Evolutionary conservation across 2,329 filamentous ascomycete genomes (phyloP), one percentile per base, ranked within the genome.

Genomic region (Neurospora sp.): DNA sequence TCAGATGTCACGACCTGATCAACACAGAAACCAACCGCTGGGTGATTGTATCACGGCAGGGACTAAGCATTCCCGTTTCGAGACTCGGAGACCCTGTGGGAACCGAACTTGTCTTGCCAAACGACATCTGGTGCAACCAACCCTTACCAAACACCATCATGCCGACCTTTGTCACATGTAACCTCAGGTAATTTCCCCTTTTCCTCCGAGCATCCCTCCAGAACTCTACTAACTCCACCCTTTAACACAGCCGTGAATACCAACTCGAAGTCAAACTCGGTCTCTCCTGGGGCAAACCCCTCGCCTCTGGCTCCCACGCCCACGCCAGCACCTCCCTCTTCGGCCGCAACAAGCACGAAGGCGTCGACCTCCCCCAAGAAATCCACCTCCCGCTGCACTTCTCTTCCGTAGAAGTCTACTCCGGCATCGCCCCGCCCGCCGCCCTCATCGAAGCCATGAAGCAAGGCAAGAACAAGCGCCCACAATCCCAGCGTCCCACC

Each of bases 131-230:
- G 96, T 87, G 87, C 72, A 83, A 84, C 52, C 83, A 87, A 67
- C 83, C 88, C 0, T 83, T 98, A 6, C 96, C 95, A 2, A 96
- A 92, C 78, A 95, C 92, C 0, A 88, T 99, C 11, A 90, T 93
- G 10, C 96, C 96, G 0, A 90, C 89, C 0, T 99, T 99, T 77
- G 84, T 88, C 67, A 92, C 93, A 1, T 99, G 96, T 81, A 98
- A 98, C 79, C 86, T 98, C 65, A 86, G 87, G 75, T 75, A 71
- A 2, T 68, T 43, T 66, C 65, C n/a, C 17, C 36, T 38, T 5
- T 23, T n/a, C 6, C 5, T 67, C 37, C 2, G 3, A 43, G 37
- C 37, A 41, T 28, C 8, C 10, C 8, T 62, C 10, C 12, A n/a
- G 19, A 52, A 38, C 23, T 17, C 12, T 52, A 17, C 66, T 39